Evolutionary conservation across 83 land plant genomes (phyloP), one percentile per base, ranked within the genome.

Genomic region (Thuja plicata): DNA sequence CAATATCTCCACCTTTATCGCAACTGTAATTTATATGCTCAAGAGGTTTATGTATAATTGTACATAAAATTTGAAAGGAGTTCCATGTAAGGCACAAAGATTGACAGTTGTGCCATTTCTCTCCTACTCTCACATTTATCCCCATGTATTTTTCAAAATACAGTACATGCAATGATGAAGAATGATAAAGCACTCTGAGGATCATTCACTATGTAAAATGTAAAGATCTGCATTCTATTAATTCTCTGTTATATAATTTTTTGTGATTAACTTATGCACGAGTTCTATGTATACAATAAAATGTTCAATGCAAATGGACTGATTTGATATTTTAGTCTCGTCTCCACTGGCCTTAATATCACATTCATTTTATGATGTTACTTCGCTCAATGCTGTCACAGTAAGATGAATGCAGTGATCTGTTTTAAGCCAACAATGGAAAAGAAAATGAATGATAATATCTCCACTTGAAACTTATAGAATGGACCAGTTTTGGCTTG

Each of bases 181-280:
- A 54, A 85, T 52, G 40, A 15, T 54, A 85, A 54, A 85, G 3
- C 35, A 60, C 41, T 52, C 17, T 17, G 38, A 85, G 86, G 60
- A 85, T 85, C 86, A 85, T 85, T 19, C 66, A 60, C 66, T 17
- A 17, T 85, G 55, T 52, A 37, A 85, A 85, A 34, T 85, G 62
- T 85, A 50, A 85, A 55, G 8, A 32, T 78, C 86, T 84, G 62
- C 37, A 84, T 16, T 37, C 10, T 15, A 48, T 34, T 54, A 32
- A 48, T 9, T 43, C 45, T 43, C 45, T 43, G 45, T 43, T 45
- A 17, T 40, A 76, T 76, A 38, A 76, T 35, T 76, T 76, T 15
- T 2, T 76, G 38, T 12, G 17, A 35, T 34, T 13, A 76, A 76
- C 40, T 76, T 76, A 12, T 32, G 32, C 19, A 0, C 19, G 45